Conservation (phyloP, 306 rosid species). For the cucumber (Cucumis sativus) region DNA sequence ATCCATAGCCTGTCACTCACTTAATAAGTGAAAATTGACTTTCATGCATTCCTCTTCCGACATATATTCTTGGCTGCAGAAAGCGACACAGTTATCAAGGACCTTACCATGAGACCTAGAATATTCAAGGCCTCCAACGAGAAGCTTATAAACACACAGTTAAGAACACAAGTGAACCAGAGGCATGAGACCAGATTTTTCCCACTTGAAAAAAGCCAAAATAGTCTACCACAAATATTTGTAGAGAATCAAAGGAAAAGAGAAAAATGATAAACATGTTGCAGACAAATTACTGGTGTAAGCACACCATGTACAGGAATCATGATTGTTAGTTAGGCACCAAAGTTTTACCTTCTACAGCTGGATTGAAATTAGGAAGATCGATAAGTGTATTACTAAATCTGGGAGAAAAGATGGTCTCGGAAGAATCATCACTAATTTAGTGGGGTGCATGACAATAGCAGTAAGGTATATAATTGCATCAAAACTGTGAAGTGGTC, state of each 20-base stretch:
- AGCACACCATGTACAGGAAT: background rate
- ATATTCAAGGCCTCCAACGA: background rate
- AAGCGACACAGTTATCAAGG: slow-evolving; percentile 7
- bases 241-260: background rate
- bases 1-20: slow-evolving; percentile 35
- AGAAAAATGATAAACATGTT: background rate
- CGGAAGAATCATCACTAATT: background rate
- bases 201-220: background rate
- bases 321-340: background rate
- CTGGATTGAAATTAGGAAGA: background rate
- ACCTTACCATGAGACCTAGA: background rate
- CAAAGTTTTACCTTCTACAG: background rate
- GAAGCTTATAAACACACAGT: background rate
- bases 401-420: background rate
- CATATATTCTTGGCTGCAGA: slow-evolving; percentile 80
- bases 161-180: background rate
- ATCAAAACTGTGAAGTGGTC: background rate
- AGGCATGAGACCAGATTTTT: background rate
- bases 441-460: background rate
- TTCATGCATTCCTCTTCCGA: slow-evolving; percentile 99
- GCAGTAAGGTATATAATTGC: slow-evolving; percentile 5
- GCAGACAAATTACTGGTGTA: background rate
- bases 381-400: background rate
- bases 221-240: background rate
- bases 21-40: slow-evolving; percentile 78